phyloP scores from a whole-genome alignment of 2,329 filamentous ascomycete species.

The Fusarium stilboides region DNA sequence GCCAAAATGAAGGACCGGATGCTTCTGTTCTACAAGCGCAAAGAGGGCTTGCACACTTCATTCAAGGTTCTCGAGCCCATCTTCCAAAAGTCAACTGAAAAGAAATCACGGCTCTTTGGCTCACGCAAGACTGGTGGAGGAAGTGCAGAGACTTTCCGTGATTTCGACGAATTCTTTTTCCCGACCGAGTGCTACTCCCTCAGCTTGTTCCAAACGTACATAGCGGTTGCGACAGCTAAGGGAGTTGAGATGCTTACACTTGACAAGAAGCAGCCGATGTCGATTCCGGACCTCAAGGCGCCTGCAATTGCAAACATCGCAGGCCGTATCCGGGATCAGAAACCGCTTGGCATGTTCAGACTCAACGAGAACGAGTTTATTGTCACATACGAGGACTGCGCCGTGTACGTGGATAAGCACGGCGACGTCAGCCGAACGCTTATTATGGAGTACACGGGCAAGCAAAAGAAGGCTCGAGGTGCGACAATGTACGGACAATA shows the following conservation, averaged over 20 bases:
- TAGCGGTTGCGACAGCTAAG: constrained; percentile 90
- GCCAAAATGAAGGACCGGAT: constrained; percentile 97
- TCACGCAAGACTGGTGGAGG: constrained; percentile 73
- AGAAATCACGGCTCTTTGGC: constrained; percentile 78
- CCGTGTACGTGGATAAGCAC: constrained; percentile 98
- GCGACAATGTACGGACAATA: constrained; percentile 94
- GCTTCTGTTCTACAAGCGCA: constrained; percentile 96
- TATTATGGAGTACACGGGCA: constrained; percentile 99
- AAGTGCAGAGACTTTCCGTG: constrained; percentile 94
- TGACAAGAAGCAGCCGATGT: constrained; percentile 97
- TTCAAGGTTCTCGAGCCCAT: constrained; percentile 98
- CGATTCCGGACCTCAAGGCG: constrained; percentile 87
- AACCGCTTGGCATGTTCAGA: constrained; percentile 95
- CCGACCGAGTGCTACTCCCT: constrained; percentile 95
- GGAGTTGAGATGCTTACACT: constrained; percentile 97
- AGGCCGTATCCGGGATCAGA: constrained; percentile 83
- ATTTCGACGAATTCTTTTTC: constrained; percentile 99
- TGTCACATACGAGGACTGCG: constrained; percentile 94
- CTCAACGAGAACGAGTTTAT: constrained; percentile 94
- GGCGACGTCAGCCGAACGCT: constrained; percentile 94
- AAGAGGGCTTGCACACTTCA: constrained; percentile 90
- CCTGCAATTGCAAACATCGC: constrained; percentile 89
- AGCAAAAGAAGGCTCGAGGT: constrained; percentile 80
- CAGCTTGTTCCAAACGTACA: constrained; percentile 95
- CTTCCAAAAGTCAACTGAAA: constrained; percentile 91